phyloP scores from a whole-genome alignment of 225 moss, liverwort and hornwort species.

The Pseudoscleropodium purum region DNA sequence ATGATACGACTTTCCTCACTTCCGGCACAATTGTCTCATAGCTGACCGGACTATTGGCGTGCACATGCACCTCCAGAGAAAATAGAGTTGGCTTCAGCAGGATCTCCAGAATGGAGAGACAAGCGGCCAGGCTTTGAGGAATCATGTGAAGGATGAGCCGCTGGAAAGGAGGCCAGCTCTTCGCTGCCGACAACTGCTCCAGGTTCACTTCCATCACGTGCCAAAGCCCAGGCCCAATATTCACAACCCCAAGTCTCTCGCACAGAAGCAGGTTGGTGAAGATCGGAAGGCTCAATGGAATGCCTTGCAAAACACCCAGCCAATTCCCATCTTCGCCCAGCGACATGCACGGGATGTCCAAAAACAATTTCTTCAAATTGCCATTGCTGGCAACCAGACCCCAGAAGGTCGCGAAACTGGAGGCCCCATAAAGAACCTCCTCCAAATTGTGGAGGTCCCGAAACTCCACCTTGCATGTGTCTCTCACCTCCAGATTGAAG shows the following conservation, averaged over 20 bases:
- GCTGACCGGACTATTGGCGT: conserved; percentile 20
- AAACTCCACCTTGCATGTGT: conserved; percentile 3
- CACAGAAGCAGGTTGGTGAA: conserved; percentile 20
- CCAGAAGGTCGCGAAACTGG: conserved; percentile 21
- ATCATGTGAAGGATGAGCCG: conserved; percentile 52
- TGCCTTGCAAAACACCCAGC: conserved; percentile 28
- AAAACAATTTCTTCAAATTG: conserved; percentile 29
- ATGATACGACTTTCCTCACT: background rate
- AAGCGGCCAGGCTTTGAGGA: conserved; percentile 9
- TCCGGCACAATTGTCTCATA: conserved; percentile 1
- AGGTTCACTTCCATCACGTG: conserved; percentile 42
- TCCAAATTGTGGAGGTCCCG: conserved; percentile 9
- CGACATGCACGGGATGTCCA: conserved; percentile 75
- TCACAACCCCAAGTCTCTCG: conserved; percentile 30
- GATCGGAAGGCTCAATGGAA: conserved; percentile 25
- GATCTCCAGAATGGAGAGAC: background rate
- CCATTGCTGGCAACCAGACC: background rate
- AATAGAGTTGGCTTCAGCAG: conserved; percentile 1
- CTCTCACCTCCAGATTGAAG: conserved; percentile 39
- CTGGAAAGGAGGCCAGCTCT: conserved; percentile 41
- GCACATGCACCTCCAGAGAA: conserved; percentile 22
- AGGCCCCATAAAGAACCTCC: conserved; percentile 40
- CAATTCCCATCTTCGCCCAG: conserved; percentile 56
- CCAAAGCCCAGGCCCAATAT: conserved; percentile 71
- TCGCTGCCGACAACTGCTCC: background rate